phyloP scores from a whole-genome alignment of 441 rosid species.

The Theobroma grandiflorum region DNA sequence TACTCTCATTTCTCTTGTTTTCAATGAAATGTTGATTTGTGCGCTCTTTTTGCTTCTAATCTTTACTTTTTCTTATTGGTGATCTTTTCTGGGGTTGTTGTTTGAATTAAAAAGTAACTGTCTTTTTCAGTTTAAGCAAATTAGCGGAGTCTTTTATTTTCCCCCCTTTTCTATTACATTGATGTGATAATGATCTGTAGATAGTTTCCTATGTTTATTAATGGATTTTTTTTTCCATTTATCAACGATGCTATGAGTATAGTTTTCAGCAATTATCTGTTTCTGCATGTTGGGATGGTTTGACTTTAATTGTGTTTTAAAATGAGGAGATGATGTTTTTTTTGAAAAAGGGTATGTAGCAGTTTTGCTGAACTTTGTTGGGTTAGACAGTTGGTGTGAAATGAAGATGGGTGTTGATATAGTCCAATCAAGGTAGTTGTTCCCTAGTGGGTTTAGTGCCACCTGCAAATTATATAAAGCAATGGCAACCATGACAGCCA shows the following conservation, averaged over 20 bases:
- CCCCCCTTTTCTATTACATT: neutral
- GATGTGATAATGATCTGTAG: neutral
- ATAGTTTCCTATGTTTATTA: neutral
- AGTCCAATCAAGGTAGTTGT: neutral
- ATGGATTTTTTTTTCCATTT: neutral
- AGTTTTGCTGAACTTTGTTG: neutral
- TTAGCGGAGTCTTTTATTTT: neutral
- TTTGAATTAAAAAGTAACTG: neutral
- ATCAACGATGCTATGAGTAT: neutral
- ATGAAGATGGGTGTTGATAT: neutral
- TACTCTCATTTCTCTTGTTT: too few relatives aligned
- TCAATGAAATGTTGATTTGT: neutral
- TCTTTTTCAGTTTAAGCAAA: neutral
- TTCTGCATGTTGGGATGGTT: slow-evolving; percentile 5
- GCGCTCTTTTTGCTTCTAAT: too few relatives aligned
- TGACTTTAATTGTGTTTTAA: neutral
- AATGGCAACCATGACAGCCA: neutral
- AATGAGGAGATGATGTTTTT: neutral
- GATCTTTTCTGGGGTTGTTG: slow-evolving; percentile 14
- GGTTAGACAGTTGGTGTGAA: neutral
- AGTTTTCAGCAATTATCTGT: neutral
- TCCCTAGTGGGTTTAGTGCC: neutral
- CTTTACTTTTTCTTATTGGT: neutral
- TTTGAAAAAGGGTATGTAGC: neutral
- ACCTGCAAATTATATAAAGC: neutral